Evolutionary conservation across 2,329 filamentous ascomycete genomes (phyloP).

Genomic region (Cladosporium sphaerospermum): DNA sequence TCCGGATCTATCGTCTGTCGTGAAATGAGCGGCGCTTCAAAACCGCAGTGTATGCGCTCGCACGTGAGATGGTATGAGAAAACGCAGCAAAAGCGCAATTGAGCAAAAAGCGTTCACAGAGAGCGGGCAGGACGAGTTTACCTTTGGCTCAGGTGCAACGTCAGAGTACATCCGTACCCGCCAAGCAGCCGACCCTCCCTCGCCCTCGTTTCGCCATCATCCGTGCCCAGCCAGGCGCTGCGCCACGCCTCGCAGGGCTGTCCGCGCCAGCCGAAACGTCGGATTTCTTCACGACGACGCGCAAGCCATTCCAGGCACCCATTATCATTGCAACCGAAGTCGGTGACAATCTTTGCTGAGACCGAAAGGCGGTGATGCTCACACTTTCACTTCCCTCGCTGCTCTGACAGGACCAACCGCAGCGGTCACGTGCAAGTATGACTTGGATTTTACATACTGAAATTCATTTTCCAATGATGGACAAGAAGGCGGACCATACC

Average conservation of each 20-base stretch:
- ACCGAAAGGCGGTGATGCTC: too few species aligned
- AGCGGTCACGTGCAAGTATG: too few species aligned
- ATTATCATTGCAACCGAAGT: neutral
- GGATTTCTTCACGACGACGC: neutral
- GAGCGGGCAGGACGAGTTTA: neutral
- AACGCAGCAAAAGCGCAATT: constrained; percentile 2
- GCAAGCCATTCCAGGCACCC: constrained; percentile 10
- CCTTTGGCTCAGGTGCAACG: neutral
- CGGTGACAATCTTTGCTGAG: neutral
- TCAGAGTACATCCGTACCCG: constrained; percentile 2
- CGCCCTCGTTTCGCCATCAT: too few species aligned
- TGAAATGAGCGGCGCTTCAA: neutral
- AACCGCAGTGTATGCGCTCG: neutral
- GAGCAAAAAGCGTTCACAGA: neutral
- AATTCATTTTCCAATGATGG: too few species aligned
- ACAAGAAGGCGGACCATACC: too few species aligned
- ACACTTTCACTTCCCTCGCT: too few species aligned
- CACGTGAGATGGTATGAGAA: neutral
- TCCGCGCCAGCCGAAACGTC: neutral
- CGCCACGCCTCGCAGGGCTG: neutral
- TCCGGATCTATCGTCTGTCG: neutral
- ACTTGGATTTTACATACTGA: too few species aligned
- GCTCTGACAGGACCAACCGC: too few species aligned
- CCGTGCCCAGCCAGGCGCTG: too few species aligned
- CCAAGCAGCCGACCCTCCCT: constrained; percentile 1